Evolutionary conservation across 495 filamentous ascomycete species (phyloP), one percentile per base, ranked within the genome.

Genomic region (Alectoria sarmentosa): DNA sequence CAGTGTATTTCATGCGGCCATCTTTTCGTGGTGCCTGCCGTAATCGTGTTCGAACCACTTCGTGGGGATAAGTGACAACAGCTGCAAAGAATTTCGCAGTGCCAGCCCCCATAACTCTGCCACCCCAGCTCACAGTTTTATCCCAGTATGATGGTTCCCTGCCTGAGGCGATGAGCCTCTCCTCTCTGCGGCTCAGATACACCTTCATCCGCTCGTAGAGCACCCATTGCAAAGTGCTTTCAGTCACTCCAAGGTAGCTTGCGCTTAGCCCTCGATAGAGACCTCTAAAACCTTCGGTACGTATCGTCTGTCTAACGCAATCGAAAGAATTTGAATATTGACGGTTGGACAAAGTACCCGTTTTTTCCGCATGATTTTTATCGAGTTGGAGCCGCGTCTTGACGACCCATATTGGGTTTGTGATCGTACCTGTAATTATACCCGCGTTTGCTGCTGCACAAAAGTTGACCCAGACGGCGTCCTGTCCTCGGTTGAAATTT

Each of bases 351-450:
- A 57, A 34, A 13, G 73, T 70, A 9, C 76, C 77, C 6, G 71
- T 69, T 62, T 75, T 73, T 30, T 75, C 73, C 32, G 81, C 77
- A 57, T 74, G 71, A 34, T 75, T 76, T 60, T 80, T 82, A 69
- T 85, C 83, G 13, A 85, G 74, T 70, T 85, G 83, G 61, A 85
- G 62, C 38, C 83, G 78, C 32, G 83, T 85, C 72, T 85, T 85
- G 30, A 85, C 77, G 4, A 85, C 73, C 83, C 83, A 85, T 62
- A 85, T 84, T 17, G 83, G 83, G 67, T 84, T 84, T 48, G 83
- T 85, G 26, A 78, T 79, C 10, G 82, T 85, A n/a, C 83, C 80
- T 3, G 83, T 85, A 8, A 80, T 74, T n/a, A 84, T 77, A 9
- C 83, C 83, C 9, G 83, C 83, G 17, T 73, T 73, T 9, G 78